Conservation (phyloP, 2,329 filamentous ascomycete genomes). For the Talaromyces sp. region DNA sequence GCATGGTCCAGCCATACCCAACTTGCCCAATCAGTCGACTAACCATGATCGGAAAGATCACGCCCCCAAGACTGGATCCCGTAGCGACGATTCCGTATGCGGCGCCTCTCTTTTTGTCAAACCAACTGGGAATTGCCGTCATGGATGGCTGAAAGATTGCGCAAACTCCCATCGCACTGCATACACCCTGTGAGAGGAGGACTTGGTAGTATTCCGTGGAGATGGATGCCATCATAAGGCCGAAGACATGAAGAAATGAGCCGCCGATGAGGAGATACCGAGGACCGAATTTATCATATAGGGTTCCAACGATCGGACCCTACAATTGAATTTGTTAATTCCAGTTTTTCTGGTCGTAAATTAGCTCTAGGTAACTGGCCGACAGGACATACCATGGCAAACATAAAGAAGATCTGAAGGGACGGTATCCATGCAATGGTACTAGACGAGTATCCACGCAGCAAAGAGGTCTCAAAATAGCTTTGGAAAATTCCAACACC, state of each 20-base stretch:
- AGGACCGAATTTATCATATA: slow-evolving; percentile 66
- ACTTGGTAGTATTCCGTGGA: slow-evolving; percentile 59
- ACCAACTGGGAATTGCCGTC: slow-evolving; percentile 50
- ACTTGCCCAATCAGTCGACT: slow-evolving; percentile 54
- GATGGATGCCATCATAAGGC: slow-evolving; percentile 60
- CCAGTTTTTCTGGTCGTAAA: too few relatives aligned
- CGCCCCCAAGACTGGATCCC: slow-evolving; percentile 58
- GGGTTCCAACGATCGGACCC: slow-evolving; percentile 62
- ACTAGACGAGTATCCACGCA: slow-evolving; percentile 54
- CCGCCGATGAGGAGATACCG: slow-evolving; percentile 54
- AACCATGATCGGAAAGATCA: slow-evolving; percentile 66
- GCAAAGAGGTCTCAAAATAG: slow-evolving; percentile 56
- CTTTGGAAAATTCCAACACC: slow-evolving; percentile 59
- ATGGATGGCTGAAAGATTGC: slow-evolving; percentile 50
- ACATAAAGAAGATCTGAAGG: slow-evolving; percentile 34
- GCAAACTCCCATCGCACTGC: slow-evolving; percentile 54
- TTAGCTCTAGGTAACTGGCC: neutral
- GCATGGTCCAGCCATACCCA: slow-evolving; percentile 61
- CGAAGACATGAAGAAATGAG: slow-evolving; percentile 58
- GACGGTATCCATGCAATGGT: slow-evolving; percentile 63
- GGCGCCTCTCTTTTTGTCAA: slow-evolving; percentile 52
- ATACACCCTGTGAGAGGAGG: slow-evolving; percentile 57
- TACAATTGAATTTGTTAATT: slow-evolving; percentile 31
- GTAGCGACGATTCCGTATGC: slow-evolving; percentile 56
- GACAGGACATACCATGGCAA: slow-evolving; percentile 11